Conservation (phyloP, 1,284 basidiomycete species). For the Boletus semigastroideus region DNA sequence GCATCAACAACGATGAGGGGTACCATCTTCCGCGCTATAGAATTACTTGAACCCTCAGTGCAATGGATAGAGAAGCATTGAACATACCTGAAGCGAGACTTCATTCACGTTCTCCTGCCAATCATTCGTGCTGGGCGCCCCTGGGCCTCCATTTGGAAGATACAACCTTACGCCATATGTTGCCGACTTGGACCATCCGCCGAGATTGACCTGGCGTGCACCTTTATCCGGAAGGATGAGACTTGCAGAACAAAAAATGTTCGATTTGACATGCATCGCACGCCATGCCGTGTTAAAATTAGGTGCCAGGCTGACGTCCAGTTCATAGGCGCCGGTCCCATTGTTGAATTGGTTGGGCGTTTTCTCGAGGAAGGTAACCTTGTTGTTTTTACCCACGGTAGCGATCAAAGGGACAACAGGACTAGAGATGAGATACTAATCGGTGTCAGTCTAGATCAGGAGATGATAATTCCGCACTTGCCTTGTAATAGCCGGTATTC, state of each 20-base stretch:
- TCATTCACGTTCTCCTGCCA: slow-evolving; percentile 51
- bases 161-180: slow-evolving; percentile 68
- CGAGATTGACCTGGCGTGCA: slow-evolving; percentile 67
- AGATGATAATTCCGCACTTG: not conserved
- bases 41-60: not conserved
- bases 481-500: not conserved
- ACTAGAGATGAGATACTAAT: not conserved
- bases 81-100: slow-evolving; percentile 44
- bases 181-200: slow-evolving; percentile 63
- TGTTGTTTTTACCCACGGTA: slow-evolving; percentile 39
- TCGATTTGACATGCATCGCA: slow-evolving; percentile 68
- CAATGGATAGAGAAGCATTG: too few species aligned
- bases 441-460: not conserved
- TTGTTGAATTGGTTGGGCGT: slow-evolving; percentile 44
- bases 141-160: slow-evolving; percentile 45
- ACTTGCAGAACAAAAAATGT: slow-evolving; percentile 74
- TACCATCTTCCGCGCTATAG: slow-evolving; percentile 70
- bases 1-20: slow-evolving; percentile 59
- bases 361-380: slow-evolving; percentile 78
- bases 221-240: slow-evolving; percentile 71
- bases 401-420: slow-evolving; percentile 12
- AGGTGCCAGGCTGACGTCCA: slow-evolving; percentile 57
- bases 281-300: slow-evolving; percentile 64
- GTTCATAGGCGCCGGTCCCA: slow-evolving; percentile 73
- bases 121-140: slow-evolving; percentile 54